phyloP scores from a whole-genome alignment of 768 basidiomycete genomes.

The Trametes gibbosa region DNA sequence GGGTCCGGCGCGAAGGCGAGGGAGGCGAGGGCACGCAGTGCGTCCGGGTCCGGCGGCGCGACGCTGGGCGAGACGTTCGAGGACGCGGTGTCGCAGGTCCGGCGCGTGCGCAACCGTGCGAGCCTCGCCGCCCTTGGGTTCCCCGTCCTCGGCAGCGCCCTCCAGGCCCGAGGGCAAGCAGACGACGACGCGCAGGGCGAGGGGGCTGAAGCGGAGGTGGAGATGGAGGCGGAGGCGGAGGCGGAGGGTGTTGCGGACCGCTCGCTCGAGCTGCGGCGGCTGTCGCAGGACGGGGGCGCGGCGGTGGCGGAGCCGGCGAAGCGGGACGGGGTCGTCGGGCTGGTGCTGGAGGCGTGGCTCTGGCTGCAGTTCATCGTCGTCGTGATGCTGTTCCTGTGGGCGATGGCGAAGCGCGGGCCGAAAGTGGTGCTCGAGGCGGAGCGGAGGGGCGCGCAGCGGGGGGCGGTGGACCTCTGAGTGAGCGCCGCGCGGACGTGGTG shows the following conservation, averaged over 20 bases:
- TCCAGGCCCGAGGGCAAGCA: background rate
- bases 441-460: slow-evolving; percentile 17
- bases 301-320: slow-evolving; percentile 9
- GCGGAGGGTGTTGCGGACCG: slow-evolving; percentile 7
- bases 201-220: too few species aligned
- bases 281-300: background rate
- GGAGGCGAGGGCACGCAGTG: background rate
- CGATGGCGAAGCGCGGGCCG: slow-evolving; percentile 77
- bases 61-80: slow-evolving; percentile 26
- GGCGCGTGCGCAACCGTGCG: slow-evolving; percentile 14
- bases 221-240: too few species aligned
- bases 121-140: slow-evolving; percentile 9
- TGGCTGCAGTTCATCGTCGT: slow-evolving; percentile 81
- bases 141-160: background rate
- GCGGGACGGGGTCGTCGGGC: slow-evolving; percentile 32
- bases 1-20: background rate
- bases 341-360: slow-evolving; percentile 76
- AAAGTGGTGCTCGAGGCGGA: slow-evolving; percentile 59
- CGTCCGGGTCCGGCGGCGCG: slow-evolving; percentile 8
- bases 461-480: background rate
- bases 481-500: too few species aligned
- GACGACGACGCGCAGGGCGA: background rate
- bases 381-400: slow-evolving; percentile 73
- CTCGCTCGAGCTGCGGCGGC: slow-evolving; percentile 11
- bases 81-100: slow-evolving; percentile 21